Evolutionary conservation across 169 alveolate species (phyloP).

Genomic region (Amoebophrya sp.): DNA sequence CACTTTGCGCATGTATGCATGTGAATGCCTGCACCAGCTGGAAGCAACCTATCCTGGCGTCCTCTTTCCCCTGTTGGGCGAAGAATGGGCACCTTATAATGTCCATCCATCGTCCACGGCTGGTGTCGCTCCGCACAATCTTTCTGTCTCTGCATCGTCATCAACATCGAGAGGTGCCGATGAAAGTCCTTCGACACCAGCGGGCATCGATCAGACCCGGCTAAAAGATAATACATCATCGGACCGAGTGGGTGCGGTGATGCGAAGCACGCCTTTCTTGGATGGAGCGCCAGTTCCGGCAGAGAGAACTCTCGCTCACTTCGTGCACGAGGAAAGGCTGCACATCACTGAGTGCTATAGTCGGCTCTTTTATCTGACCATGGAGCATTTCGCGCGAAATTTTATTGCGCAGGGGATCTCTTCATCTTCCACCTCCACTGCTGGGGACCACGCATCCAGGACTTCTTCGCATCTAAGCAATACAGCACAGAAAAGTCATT

Average conservation of each 20-base stretch:
- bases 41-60: conserved; percentile 42
- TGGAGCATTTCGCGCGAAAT: conserved; percentile 46
- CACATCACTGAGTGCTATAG: conserved; percentile 44
- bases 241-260: neutral
- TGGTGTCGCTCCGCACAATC: conserved; percentile 32
- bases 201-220: neutral
- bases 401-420: too few species aligned
- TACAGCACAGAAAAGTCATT: too few species aligned
- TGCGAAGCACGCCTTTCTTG: neutral
- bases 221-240: neutral
- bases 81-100: conserved; percentile 28
- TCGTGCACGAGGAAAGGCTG: conserved; percentile 41
- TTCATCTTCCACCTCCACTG: too few species aligned
- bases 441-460: too few species aligned
- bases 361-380: conserved; percentile 39
- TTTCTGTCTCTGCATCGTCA: neutral
- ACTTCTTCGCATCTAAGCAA: too few species aligned
- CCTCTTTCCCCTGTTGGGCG: conserved; percentile 41
- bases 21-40: conserved; percentile 42
- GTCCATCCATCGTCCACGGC: conserved; percentile 39
- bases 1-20: neutral
- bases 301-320: conserved; percentile 30
- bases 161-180: neutral
- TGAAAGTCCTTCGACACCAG: neutral
- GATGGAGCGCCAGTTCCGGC: conserved; percentile 15